phyloP scores from a whole-genome alignment of 1,139 yeast genomes.

The Yarrowia galli region DNA sequence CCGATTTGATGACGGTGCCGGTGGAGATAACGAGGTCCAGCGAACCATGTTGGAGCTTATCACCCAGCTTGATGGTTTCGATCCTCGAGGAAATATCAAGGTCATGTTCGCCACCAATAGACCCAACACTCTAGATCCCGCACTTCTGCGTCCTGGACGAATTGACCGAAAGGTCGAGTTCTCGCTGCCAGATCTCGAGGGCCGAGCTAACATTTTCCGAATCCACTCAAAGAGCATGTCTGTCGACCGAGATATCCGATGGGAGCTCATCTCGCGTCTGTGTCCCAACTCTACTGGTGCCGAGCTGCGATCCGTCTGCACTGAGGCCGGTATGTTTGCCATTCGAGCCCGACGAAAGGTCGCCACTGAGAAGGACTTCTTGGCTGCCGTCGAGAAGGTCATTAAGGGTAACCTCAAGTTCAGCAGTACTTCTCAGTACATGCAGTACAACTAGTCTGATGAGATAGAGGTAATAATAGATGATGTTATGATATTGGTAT shows the following conservation, averaged over 20 bases:
- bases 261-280: slow-evolving; percentile 96
- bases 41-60: slow-evolving; percentile 98
- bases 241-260: slow-evolving; percentile 93
- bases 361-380: slow-evolving; percentile 95
- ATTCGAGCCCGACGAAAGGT: slow-evolving; percentile 97
- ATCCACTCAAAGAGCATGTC: slow-evolving; percentile 97
- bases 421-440: slow-evolving; percentile 94
- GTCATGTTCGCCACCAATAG: slow-evolving; percentile 99
- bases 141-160: slow-evolving; percentile 96
- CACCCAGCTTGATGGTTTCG: slow-evolving; percentile 97
- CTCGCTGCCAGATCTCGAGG: slow-evolving; percentile 94
- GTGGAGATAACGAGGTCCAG: slow-evolving; percentile 99
- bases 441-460: slow-evolving; percentile 80
- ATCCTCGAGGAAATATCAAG: slow-evolving; percentile 97
- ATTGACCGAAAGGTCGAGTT: slow-evolving; percentile 98
- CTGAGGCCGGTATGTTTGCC: slow-evolving; percentile 99
- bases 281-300: slow-evolving; percentile 99
- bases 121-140: slow-evolving; percentile 97
- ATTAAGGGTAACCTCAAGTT: slow-evolving; percentile 98
- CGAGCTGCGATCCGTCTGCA: slow-evolving; percentile 92
- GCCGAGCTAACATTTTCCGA: slow-evolving; percentile 95
- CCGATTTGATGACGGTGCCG: slow-evolving; percentile 98
- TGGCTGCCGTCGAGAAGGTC: slow-evolving; percentile 97
- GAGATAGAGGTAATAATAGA: slow-evolving; percentile 12
- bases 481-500: slow-evolving; percentile 9